Conservation (phyloP, 306 rosid genomes). For the Casuarina glauca region DNA sequence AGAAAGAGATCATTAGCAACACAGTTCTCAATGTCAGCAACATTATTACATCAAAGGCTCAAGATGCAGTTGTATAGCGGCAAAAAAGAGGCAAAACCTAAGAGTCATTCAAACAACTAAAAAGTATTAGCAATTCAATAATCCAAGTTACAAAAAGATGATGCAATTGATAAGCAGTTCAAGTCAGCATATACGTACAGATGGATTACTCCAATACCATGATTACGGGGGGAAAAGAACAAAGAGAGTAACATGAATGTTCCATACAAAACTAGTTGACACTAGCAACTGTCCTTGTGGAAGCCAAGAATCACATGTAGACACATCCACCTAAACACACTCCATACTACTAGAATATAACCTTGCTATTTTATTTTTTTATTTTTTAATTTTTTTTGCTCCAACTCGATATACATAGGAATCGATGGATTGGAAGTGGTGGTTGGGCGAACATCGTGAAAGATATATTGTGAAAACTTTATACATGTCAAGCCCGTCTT, state of each 20-base stretch:
- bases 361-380: too few relatives aligned
- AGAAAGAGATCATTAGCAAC: slow-evolving; percentile 8
- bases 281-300: not conserved
- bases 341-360: not conserved
- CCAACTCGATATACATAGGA: not conserved
- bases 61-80: not conserved
- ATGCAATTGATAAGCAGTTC: not conserved
- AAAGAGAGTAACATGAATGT: not conserved
- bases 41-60: not conserved
- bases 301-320: not conserved
- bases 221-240: not conserved
- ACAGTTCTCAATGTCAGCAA: not conserved
- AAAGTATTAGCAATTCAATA: not conserved
- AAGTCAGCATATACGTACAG: not conserved
- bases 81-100: not conserved
- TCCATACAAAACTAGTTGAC: not conserved
- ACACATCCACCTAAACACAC: not conserved
- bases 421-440: too few relatives aligned
- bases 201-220: not conserved
- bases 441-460: too few relatives aligned
- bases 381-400: not conserved
- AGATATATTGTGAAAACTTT: not conserved
- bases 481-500: not conserved
- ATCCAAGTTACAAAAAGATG: not conserved
- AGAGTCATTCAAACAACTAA: not conserved